phyloP scores from a whole-genome alignment of 805 yeast genomes.

The Candida mattraensis region DNA sequence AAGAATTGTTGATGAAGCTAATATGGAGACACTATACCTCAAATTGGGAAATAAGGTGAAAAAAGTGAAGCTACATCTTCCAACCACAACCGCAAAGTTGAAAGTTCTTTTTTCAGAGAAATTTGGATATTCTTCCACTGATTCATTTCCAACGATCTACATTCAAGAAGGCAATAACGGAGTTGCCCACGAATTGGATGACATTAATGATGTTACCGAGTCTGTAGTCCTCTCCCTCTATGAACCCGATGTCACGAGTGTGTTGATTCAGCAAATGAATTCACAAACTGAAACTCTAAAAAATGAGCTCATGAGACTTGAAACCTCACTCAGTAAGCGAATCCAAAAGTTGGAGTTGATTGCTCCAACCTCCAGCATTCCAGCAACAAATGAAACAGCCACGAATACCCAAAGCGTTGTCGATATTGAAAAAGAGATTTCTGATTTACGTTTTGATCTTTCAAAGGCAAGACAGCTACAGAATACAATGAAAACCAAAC shows the following conservation, averaged over 20 bases:
- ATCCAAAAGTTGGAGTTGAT: constrained; percentile 23
- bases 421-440: constrained; percentile 32
- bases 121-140: constrained; percentile 73
- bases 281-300: constrained; percentile 27
- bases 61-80: constrained; percentile 46
- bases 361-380: constrained; percentile 9
- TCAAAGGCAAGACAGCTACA: constrained; percentile 60
- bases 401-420: not conserved
- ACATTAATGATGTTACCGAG: constrained; percentile 57
- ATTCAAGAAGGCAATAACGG: constrained; percentile 59
- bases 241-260: constrained; percentile 38
- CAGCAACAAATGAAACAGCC: constrained; percentile 1
- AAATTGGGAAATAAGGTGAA: constrained; percentile 54
- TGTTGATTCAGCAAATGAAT: constrained; percentile 28
- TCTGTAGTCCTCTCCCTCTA: constrained; percentile 63
- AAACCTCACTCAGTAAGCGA: constrained; percentile 27
- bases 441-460: constrained; percentile 57
- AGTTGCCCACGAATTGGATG: constrained; percentile 80
- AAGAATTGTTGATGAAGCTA: not conserved
- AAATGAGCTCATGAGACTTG: constrained; percentile 29
- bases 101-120: constrained; percentile 80
- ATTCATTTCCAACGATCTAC: constrained; percentile 74
- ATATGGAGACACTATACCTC: constrained; percentile 40
- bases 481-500: constrained; percentile 38
- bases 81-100: constrained; percentile 51